Conservation (phyloP, 495 filamentous ascomycete species). For the Aspergillus carlsbadensis region DNA sequence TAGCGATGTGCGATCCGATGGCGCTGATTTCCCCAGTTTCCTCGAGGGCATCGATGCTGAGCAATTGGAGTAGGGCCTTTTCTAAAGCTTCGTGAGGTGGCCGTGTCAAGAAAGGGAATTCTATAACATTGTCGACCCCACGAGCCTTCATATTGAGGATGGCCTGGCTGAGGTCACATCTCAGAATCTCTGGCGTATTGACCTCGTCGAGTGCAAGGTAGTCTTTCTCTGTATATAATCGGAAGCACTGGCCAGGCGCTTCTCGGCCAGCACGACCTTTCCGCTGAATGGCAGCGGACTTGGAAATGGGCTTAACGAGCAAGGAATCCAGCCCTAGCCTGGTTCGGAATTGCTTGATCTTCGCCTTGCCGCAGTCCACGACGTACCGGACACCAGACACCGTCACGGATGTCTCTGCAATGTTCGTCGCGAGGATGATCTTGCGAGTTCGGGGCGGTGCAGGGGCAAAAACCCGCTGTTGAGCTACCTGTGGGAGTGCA, state of each 20-base stretch:
- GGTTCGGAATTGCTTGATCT: slow-evolving; percentile 87
- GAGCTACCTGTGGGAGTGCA: slow-evolving; percentile 69
- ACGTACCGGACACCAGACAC: slow-evolving; percentile 91
- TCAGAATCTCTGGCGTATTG: slow-evolving; percentile 84
- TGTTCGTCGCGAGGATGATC: slow-evolving; percentile 91
- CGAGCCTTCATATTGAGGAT: slow-evolving; percentile 94
- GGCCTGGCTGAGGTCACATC: slow-evolving; percentile 81
- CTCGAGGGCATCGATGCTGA: slow-evolving; percentile 72
- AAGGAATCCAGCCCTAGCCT: slow-evolving; percentile 87
- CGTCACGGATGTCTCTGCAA: slow-evolving; percentile 96
- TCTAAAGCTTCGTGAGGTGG: slow-evolving; percentile 75
- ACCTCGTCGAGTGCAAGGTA: slow-evolving; percentile 69
- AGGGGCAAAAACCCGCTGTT: slow-evolving; percentile 81
- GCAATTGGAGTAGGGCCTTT: slow-evolving; percentile 80
- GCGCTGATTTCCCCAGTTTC: slow-evolving; percentile 71
- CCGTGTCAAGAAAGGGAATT: slow-evolving; percentile 82
- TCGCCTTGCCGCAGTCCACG: slow-evolving; percentile 90
- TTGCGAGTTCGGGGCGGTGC: slow-evolving; percentile 77
- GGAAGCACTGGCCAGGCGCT: slow-evolving; percentile 82
- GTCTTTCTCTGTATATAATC: slow-evolving; percentile 82
- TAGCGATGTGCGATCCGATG: slow-evolving; percentile 73
- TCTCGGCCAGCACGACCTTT: slow-evolving; percentile 93
- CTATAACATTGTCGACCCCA: slow-evolving; percentile 76
- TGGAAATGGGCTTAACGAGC: slow-evolving; percentile 85
- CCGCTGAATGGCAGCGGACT: slow-evolving; percentile 89